Evolutionary conservation across 805 yeast genomes (phyloP).

Genomic region (Starmerella sp.): DNA sequence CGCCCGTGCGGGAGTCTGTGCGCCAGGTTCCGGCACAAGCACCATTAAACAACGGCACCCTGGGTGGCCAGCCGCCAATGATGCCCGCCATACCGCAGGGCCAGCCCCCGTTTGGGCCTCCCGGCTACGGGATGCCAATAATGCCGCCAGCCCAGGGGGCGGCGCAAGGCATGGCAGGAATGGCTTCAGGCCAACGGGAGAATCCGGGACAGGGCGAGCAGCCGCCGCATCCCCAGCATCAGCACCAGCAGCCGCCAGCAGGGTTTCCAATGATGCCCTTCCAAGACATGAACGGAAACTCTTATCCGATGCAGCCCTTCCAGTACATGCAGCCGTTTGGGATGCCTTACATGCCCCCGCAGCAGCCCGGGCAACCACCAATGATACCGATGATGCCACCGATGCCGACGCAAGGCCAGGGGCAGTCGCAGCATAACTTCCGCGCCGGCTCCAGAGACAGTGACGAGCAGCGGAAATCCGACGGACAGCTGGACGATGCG

Average conservation of each 20-base stretch:
- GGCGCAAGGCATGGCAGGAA: not conserved
- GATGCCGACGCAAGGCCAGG: not conserved
- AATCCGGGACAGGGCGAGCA: not conserved
- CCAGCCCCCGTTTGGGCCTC: not conserved
- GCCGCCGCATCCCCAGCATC: slow-evolving; percentile 5
- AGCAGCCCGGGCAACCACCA: slow-evolving; percentile 10
- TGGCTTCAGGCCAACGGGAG: not conserved
- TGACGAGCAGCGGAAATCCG: not conserved
- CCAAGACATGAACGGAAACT: slow-evolving; percentile 2
- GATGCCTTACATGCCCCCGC: slow-evolving; percentile 12
- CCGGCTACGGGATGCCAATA: slow-evolving; percentile 13
- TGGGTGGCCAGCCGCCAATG: not conserved
- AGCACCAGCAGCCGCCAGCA: slow-evolving; percentile 10
- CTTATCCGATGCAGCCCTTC: slow-evolving; percentile 7
- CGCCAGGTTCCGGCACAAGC: not conserved
- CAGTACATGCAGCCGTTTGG: slow-evolving; percentile 19
- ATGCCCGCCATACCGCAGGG: not conserved
- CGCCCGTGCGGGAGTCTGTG: not conserved
- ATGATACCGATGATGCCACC: slow-evolving; percentile 11
- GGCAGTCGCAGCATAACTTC: not conserved
- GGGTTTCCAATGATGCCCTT: slow-evolving; percentile 5
- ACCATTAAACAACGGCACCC: not conserved
- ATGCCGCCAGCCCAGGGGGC: not conserved
- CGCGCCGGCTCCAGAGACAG: not conserved
- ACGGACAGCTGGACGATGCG: too few relatives aligned